Evolutionary conservation across 768 basidiomycete species (phyloP).

Genomic region (Pleurotus tuber-regium): DNA sequence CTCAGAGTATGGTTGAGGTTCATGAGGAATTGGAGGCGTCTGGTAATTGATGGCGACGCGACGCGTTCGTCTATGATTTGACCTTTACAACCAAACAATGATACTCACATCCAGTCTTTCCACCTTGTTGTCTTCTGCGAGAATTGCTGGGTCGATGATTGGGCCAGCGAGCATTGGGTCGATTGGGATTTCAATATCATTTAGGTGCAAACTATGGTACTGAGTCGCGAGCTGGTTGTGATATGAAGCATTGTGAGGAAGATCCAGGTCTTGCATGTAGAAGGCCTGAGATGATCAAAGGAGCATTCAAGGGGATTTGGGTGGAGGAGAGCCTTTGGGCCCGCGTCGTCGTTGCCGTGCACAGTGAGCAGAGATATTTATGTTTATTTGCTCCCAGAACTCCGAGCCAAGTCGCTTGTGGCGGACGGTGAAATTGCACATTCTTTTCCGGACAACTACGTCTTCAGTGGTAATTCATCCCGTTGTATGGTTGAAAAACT

Average conservation of each 20-base stretch:
- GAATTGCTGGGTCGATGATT: slow-evolving; percentile 52
- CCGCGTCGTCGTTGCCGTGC: slow-evolving; percentile 7
- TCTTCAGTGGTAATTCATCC: too few species aligned
- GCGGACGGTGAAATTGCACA: slow-evolving; percentile 12
- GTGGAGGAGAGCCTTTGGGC: background rate
- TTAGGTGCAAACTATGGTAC: slow-evolving; percentile 13
- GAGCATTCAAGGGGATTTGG: background rate
- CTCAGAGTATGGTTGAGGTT: slow-evolving; percentile 29
- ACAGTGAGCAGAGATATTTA: slow-evolving; percentile 9
- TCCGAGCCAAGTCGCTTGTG: slow-evolving; percentile 12
- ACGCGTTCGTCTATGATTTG: slow-evolving; percentile 48
- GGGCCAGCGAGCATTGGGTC: slow-evolving; percentile 64
- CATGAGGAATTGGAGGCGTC: slow-evolving; percentile 19
- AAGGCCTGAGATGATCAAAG: background rate
- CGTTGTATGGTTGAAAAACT: background rate
- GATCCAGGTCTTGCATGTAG: slow-evolving; percentile 8
- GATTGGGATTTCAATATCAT: slow-evolving; percentile 70
- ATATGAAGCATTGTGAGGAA: background rate
- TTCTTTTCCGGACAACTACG: too few species aligned
- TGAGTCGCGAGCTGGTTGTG: background rate
- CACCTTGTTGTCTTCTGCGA: slow-evolving; percentile 24
- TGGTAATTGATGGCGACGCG: slow-evolving; percentile 56
- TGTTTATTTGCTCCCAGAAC: slow-evolving; percentile 1
- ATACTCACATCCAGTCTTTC: slow-evolving; percentile 36
- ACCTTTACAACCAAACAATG: slow-evolving; percentile 18